Evolutionary conservation across 192 early-diverging fungal species (phyloP).

Genomic region (Radiomyces spectabilis): DNA sequence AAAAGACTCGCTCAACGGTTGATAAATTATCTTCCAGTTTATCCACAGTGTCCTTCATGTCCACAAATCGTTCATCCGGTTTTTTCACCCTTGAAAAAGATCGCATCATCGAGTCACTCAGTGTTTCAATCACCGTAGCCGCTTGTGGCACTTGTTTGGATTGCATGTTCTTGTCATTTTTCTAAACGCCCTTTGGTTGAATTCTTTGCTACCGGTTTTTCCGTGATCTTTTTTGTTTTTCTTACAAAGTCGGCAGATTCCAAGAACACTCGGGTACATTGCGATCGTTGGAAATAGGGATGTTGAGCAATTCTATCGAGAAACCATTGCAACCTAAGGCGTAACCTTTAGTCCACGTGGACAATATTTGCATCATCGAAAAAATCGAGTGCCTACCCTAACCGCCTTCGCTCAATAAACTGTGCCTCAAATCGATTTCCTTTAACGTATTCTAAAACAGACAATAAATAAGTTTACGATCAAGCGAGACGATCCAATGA

Average conservation of each 20-base stretch:
- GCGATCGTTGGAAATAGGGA: constrained; percentile 67
- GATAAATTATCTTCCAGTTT: constrained; percentile 84
- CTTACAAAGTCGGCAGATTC: constrained; percentile 71
- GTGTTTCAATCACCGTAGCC: constrained; percentile 65
- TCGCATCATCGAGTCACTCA: constrained; percentile 82
- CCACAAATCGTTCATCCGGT: constrained; percentile 78
- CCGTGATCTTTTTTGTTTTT: not conserved
- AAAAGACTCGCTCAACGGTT: constrained; percentile 78
- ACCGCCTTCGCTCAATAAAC: constrained; percentile 78
- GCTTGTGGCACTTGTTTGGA: constrained; percentile 34
- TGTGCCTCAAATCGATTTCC: constrained; percentile 91
- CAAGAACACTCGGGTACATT: constrained; percentile 71
- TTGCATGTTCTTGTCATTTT: constrained; percentile 28
- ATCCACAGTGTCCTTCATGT: constrained; percentile 71
- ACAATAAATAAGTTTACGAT: not conserved
- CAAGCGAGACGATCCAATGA: not conserved
- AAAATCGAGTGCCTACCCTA: constrained; percentile 33
- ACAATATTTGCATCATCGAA: not conserved
- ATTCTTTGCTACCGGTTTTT: no score
- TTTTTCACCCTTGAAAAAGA: constrained; percentile 87
- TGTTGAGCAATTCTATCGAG: constrained; percentile 75
- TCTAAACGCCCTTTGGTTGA: constrained; percentile 33
- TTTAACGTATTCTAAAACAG: constrained; percentile 77
- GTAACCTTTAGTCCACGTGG: not conserved
- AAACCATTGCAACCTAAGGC: constrained; percentile 72